Percentiles rank a stretch among this genome's conserved stretches.
These are phyloP conservation scores for Glarea lozoyensis DNA, from an alignment of 495 filamentous ascomycete genomes.

Conservation along the genomic window DNA sequence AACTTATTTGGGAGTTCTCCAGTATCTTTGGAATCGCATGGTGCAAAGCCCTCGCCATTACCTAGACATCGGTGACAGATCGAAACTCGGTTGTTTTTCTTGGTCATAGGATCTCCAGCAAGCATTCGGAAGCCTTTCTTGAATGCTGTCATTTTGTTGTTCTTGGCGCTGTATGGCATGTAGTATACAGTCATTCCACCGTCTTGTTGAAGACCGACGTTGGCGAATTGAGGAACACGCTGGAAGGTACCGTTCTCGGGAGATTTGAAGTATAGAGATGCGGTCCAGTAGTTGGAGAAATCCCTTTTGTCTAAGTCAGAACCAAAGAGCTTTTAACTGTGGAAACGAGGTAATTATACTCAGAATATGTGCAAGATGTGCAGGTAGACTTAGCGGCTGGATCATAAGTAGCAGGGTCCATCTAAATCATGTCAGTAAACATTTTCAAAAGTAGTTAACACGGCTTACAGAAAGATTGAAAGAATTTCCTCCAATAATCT, in stretches of 20 bases:
- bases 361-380: slow-evolving; percentile 48
- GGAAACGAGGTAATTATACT: too few species aligned
- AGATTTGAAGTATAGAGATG: slow-evolving; percentile 51
- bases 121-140: slow-evolving; percentile 24
- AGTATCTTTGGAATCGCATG: slow-evolving; percentile 5
- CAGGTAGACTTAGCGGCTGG: slow-evolving; percentile 39
- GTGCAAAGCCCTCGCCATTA: slow-evolving; percentile 5
- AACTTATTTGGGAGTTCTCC: slow-evolving; percentile 6
- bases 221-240: slow-evolving; percentile 48
- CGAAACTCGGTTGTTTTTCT: slow-evolving; percentile 2
- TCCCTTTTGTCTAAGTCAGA: too few species aligned
- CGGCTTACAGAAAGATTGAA: slow-evolving; percentile 40
- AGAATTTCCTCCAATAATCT: slow-evolving; percentile 54
- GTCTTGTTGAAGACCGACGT: slow-evolving; percentile 37
- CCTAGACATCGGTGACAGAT: slow-evolving; percentile 6
- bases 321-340: too few species aligned
- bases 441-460: slow-evolving; percentile 31
- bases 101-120: slow-evolving; percentile 3
- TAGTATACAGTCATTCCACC: slow-evolving; percentile 53
- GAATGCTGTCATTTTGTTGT: slow-evolving; percentile 37
- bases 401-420: slow-evolving; percentile 25
- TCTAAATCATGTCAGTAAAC: slow-evolving; percentile 32
- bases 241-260: slow-evolving; percentile 54
- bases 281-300: slow-evolving; percentile 64
- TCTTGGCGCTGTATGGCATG: slow-evolving; percentile 37